Conservation (phyloP, 2,329 filamentous ascomycete species). For the Arthrobotrys iridis region DNA sequence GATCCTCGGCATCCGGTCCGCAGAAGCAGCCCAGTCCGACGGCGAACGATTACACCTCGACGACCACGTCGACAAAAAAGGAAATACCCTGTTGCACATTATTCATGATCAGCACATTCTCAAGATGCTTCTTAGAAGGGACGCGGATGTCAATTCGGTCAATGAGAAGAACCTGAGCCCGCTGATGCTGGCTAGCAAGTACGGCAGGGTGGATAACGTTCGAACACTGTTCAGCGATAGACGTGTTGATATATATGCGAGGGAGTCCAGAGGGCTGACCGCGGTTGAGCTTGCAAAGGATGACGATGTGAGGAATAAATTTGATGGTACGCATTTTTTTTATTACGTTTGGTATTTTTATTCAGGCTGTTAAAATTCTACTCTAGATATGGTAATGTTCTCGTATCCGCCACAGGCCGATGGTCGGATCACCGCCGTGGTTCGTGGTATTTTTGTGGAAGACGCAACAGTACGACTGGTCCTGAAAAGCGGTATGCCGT, state of each 20-base stretch:
- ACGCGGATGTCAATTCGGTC: slow-evolving; percentile 93
- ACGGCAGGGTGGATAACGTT: slow-evolving; percentile 93
- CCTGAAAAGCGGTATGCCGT: slow-evolving; percentile 90
- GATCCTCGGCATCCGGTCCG: slow-evolving; percentile 77
- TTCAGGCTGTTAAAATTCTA: neutral
- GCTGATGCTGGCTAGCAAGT: slow-evolving; percentile 98
- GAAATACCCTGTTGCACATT: slow-evolving; percentile 95
- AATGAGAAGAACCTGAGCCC: slow-evolving; percentile 96
- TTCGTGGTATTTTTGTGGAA: slow-evolving; percentile 95
- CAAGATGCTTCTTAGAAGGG: slow-evolving; percentile 81
- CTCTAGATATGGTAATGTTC: slow-evolving; percentile 79
- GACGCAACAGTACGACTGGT: slow-evolving; percentile 93
- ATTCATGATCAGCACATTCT: slow-evolving; percentile 84
- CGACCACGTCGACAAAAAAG: slow-evolving; percentile 89
- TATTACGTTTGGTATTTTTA: neutral
- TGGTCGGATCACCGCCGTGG: slow-evolving; percentile 87
- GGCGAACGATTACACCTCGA: slow-evolving; percentile 84
- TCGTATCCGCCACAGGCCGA: slow-evolving; percentile 76
- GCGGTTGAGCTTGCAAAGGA: slow-evolving; percentile 97
- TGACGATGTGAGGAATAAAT: slow-evolving; percentile 94
- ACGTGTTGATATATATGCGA: slow-evolving; percentile 83
- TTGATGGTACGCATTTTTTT: slow-evolving; percentile 71
- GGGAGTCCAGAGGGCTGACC: slow-evolving; percentile 86
- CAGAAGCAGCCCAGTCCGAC: slow-evolving; percentile 79
- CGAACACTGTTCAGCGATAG: slow-evolving; percentile 86